These are phyloP conservation scores for Teratosphaeria gauchensis DNA, from an alignment of 2,329 filamentous ascomycete species.

Conservation along the genomic window DNA sequence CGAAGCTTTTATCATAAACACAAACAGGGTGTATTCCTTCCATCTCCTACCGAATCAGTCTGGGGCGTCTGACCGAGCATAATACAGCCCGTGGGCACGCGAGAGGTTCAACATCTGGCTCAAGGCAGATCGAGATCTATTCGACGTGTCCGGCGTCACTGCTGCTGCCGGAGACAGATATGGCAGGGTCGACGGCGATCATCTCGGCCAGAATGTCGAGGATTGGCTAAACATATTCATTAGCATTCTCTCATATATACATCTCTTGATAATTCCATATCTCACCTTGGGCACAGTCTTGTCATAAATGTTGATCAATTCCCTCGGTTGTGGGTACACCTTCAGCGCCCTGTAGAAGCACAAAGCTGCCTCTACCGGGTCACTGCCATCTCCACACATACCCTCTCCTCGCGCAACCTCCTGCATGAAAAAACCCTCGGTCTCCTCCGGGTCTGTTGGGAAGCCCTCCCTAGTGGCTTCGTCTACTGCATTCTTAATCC, in stretches of 20 bases:
- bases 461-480: constrained; percentile 85
- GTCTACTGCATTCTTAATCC: constrained; percentile 66
- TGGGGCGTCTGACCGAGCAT: background rate
- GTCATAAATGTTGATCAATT: constrained; percentile 94
- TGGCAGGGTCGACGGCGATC: constrained; percentile 78
- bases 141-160: constrained; percentile 16
- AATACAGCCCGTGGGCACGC: background rate
- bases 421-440: constrained; percentile 93
- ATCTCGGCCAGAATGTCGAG: constrained; percentile 95
- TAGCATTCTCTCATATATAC: background rate
- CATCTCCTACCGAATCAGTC: background rate
- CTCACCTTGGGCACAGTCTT: constrained; percentile 91
- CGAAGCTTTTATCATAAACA: background rate
- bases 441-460: constrained; percentile 81
- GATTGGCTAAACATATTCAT: constrained; percentile 52
- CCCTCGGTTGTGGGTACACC: constrained; percentile 88
- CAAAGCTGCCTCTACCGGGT: constrained; percentile 72
- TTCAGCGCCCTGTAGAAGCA: constrained; percentile 98
- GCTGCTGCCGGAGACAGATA: constrained; percentile 26
- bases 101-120: background rate
- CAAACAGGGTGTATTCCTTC: background rate
- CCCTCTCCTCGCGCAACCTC: constrained; percentile 84
- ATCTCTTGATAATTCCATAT: background rate
- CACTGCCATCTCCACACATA: constrained; percentile 70
- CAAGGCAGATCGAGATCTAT: background rate